phyloP scores from a whole-genome alignment of 345 rosid species.

The Angophora floribunda region DNA sequence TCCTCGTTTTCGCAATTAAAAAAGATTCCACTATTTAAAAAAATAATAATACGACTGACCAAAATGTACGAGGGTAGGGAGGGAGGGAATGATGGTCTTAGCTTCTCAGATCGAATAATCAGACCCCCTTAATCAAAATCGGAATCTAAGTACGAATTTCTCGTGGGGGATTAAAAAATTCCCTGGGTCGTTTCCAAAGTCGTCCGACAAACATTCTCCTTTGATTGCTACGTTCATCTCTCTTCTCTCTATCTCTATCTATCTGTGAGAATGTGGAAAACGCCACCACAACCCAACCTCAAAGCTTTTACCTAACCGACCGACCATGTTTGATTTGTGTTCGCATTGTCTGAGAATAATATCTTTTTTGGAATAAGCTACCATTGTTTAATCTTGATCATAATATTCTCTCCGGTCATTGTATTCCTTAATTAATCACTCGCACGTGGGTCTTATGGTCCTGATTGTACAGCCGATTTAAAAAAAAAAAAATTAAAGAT shows the following conservation, averaged over 20 bases:
- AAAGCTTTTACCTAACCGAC: constrained; percentile 21
- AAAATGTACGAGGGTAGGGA: not conserved
- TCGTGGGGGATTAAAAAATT: not conserved
- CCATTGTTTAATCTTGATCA: not conserved
- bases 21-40: not conserved
- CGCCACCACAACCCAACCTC: not conserved
- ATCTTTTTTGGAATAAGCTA: not conserved
- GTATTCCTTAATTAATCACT: not conserved
- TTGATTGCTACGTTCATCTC: not conserved
- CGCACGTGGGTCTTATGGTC: constrained; percentile 13
- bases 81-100: not conserved
- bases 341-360: constrained; percentile 1
- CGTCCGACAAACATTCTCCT: not conserved
- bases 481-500: not conserved
- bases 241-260: not conserved
- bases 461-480: constrained; percentile 1
- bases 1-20: not conserved
- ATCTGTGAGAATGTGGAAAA: constrained; percentile 4
- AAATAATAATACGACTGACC: not conserved
- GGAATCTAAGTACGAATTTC: not conserved
- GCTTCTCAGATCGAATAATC: constrained; percentile 1
- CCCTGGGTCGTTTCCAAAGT: not conserved
- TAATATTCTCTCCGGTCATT: not conserved
- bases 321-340: constrained; percentile 8
- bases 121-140: not conserved